A percentile compares a stretch with the other conserved stretches of the same genome.
These are phyloP conservation scores for Dendrocalamus latiflorus DNA, from an alignment of 202 grass and related monocot genomes.

Conservation along the genomic window DNA sequence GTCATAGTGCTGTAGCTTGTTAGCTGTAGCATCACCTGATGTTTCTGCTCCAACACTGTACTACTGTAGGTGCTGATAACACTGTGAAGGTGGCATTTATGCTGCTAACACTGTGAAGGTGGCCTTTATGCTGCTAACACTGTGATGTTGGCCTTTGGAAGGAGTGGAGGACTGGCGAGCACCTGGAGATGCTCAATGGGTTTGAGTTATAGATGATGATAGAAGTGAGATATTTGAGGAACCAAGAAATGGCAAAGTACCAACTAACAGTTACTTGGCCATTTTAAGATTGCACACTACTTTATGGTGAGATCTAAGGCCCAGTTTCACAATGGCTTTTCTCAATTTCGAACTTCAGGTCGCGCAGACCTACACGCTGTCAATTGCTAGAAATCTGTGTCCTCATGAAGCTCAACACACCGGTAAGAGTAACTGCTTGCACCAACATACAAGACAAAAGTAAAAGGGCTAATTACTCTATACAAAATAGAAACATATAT, in stretches of 20 bases:
- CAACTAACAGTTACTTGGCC: neutral
- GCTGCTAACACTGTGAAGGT: neutral
- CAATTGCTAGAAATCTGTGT: neutral
- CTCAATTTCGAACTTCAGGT: neutral
- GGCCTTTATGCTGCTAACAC: neutral
- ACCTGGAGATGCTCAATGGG: neutral
- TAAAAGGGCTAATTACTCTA: neutral
- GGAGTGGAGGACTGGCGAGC: neutral
- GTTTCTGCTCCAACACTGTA: neutral
- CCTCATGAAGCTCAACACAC: neutral
- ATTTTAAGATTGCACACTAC: neutral
- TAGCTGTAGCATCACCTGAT: neutral
- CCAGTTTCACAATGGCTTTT: neutral
- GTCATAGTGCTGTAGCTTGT: neutral
- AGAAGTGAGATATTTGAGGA: neutral
- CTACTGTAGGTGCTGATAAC: neutral
- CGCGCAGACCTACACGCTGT: neutral
- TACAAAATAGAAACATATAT: constrained; percentile 1
- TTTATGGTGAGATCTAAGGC: neutral
- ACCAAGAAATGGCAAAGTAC: constrained; percentile 2
- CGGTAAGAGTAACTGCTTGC: neutral
- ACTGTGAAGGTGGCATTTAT: neutral
- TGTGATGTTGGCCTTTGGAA: neutral
- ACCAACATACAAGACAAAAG: constrained; percentile 12
- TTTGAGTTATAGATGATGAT: constrained; percentile 7